Conservation (phyloP, 2,329 filamentous ascomycete species). For the Arachnopeziza araneosa region DNA sequence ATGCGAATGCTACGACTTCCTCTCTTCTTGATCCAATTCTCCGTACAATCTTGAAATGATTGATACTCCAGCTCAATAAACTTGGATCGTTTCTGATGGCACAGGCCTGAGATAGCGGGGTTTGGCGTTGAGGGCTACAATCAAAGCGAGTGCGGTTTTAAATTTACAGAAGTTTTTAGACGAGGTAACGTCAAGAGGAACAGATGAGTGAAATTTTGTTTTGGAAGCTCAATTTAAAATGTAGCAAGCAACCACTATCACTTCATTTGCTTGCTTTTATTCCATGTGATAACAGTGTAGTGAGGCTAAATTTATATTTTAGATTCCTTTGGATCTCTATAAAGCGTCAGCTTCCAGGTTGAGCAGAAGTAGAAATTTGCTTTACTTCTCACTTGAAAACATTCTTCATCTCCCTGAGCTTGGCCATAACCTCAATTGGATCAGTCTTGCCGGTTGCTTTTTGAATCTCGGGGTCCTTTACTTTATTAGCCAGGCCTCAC, state of each 20-base stretch:
- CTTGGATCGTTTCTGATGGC: too few species aligned
- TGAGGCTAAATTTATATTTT: neutral
- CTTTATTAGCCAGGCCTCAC: neutral
- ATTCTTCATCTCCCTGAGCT: constrained; percentile 88
- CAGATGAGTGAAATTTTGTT: too few species aligned
- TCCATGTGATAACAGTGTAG: too few species aligned
- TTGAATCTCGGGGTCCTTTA: constrained; percentile 74
- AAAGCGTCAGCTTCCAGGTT: neutral
- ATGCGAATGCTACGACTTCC: constrained; percentile 70
- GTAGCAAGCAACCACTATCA: too few species aligned
- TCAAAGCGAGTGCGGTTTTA: too few species aligned
- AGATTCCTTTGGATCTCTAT: neutral
- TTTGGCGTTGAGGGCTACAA: too few species aligned
- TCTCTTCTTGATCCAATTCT: constrained; percentile 60
- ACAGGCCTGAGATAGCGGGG: too few species aligned
- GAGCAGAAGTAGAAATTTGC: neutral
- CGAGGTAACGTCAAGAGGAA: too few species aligned
- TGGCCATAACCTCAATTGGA: constrained; percentile 77
- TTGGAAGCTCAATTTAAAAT: too few species aligned
- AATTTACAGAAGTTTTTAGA: too few species aligned
- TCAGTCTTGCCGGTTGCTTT: constrained; percentile 76
- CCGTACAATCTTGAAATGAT: constrained; percentile 63
- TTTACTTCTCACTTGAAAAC: constrained; percentile 32
- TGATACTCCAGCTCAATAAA: constrained; percentile 79
- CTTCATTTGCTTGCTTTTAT: too few species aligned